Evolutionary conservation across 1,139 yeast genomes (phyloP), one percentile per base, ranked within the genome.

Genomic region (Wickerhamiella pararugosa): DNA sequence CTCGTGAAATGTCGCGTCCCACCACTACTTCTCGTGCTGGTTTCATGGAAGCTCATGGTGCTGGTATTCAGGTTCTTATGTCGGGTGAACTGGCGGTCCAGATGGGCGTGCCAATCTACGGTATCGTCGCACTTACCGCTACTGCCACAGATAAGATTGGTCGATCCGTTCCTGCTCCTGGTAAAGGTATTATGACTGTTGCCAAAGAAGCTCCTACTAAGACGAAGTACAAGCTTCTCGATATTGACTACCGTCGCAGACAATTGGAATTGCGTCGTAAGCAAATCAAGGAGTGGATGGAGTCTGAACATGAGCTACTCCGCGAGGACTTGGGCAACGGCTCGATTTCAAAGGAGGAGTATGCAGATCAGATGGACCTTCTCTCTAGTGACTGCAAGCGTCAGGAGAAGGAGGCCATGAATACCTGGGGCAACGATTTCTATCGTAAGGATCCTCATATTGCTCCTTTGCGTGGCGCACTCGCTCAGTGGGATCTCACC

Each of bases 71-170:
- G 70, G 79, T 90, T 52, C 74, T 92, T 54, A 90, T 90, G 99
- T 75, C 78, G 55, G 98, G 96, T 46, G 86, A 80, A 53, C 71
- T 90, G 56, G 99, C 99, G 35, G 57, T 90, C 53, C 76, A 79
- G 61, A 90, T 90, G 99, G 99, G 99, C 70, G 96, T 90, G 56
- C 99, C 99, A 63, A 84, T 90, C 57, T 84, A 92, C 57, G 98
- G 95, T 66, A 77, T 90, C 53, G 72, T 87, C 57, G 98, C 94
- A 45, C 67, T 87, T 75, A 74, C 95, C 49, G 87, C 95, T 42
- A 92, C 97, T 58, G 98, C 98, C 45, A 76, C 94, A 49, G 99
- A 90, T 65, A 90, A 87, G 77, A 90, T 87, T 64, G 96, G 97
- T 60, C 81, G 96, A 69, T 87, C 97, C 43, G 92, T 90, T 54